Percentiles rank a stretch among this genome's conserved stretches.
Evolutionary conservation across 2,329 filamentous ascomycete species (phyloP).

Genomic region (Septoria linicola): DNA sequence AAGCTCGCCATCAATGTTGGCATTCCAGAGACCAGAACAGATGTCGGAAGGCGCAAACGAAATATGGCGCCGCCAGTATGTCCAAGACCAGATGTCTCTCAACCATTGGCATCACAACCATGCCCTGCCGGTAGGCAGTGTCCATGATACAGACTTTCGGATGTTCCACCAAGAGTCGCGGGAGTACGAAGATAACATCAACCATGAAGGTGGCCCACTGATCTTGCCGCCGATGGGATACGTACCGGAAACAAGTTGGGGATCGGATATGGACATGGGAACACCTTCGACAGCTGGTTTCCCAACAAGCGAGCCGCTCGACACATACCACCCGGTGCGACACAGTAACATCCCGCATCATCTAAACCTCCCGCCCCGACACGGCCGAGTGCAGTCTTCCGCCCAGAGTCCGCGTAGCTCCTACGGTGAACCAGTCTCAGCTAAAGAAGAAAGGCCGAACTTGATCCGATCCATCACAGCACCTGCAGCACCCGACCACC

Average conservation of each 20-base stretch:
- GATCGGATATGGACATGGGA: conserved; percentile 33
- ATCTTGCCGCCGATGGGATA: conserved; percentile 31
- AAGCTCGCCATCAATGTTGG: conserved; percentile 20
- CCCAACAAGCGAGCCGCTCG: conserved; percentile 24
- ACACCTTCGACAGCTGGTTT: conserved; percentile 32
- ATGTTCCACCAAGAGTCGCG: conserved; percentile 29
- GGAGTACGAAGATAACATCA: conserved; percentile 26
- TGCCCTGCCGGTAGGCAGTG: conserved; percentile 24
- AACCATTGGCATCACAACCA: conserved; percentile 27
- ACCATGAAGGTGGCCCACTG: conserved; percentile 23
- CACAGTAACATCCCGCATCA: conserved; percentile 24
- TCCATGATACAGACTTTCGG: conserved; percentile 33
- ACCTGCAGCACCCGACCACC: conserved; percentile 24
- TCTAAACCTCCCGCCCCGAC: conserved; percentile 21
- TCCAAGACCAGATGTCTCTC: conserved; percentile 25
- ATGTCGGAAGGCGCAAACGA: conserved; percentile 25
- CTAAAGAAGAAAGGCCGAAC: conserved; percentile 27
- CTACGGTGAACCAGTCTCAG: conserved; percentile 18
- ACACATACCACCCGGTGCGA: conserved; percentile 28
- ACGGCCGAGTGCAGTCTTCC: conserved; percentile 21
- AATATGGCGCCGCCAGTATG: conserved; percentile 27
- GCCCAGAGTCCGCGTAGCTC: conserved; percentile 30
- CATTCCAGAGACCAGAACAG: conserved; percentile 18
- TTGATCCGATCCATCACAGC: conserved; percentile 31
- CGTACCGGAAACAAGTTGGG: conserved; percentile 29